Percentiles rank a stretch among this genome's conserved stretches.
These are phyloP conservation scores for Lablab purpureus DNA, from an alignment of 306 rosid species.

Conservation along the genomic window DNA sequence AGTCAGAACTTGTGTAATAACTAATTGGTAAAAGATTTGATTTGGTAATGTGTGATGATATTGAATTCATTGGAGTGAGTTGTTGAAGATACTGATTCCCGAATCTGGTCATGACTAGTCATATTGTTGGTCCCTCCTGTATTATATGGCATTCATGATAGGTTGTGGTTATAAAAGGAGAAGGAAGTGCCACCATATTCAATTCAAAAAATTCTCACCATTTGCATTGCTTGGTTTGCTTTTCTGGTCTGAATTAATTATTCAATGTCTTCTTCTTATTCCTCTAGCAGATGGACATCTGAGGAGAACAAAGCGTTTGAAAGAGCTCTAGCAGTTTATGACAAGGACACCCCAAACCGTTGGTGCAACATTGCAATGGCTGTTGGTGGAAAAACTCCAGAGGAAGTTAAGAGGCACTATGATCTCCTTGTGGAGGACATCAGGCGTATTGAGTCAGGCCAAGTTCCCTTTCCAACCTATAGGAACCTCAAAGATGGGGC, in stretches of 20 bases:
- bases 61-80: neutral
- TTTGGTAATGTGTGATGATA: neutral
- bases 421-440: slow-evolving; percentile 68
- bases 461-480: slow-evolving; percentile 64
- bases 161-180: slow-evolving; percentile 57
- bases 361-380: slow-evolving; percentile 78
- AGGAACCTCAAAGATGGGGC: slow-evolving; percentile 41
- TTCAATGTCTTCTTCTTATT: slow-evolving; percentile 53
- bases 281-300: slow-evolving; percentile 60
- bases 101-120: neutral
- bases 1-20: neutral
- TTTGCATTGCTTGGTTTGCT: neutral
- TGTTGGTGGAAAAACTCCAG: slow-evolving; percentile 70
- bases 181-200: slow-evolving; percentile 44
- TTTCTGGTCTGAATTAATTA: neutral
- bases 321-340: slow-evolving; percentile 65
- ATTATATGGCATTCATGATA: neutral
- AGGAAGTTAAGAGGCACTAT: slow-evolving; percentile 72
- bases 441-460: slow-evolving; percentile 71
- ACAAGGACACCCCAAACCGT: slow-evolving; percentile 77
- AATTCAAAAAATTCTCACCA: neutral
- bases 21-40: too few species aligned
- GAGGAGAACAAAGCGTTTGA: slow-evolving; percentile 78
- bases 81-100: neutral
- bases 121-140: neutral